These are phyloP conservation scores for Epithele typhae DNA, from an alignment of 768 basidiomycete species.

Conservation along the genomic window DNA sequence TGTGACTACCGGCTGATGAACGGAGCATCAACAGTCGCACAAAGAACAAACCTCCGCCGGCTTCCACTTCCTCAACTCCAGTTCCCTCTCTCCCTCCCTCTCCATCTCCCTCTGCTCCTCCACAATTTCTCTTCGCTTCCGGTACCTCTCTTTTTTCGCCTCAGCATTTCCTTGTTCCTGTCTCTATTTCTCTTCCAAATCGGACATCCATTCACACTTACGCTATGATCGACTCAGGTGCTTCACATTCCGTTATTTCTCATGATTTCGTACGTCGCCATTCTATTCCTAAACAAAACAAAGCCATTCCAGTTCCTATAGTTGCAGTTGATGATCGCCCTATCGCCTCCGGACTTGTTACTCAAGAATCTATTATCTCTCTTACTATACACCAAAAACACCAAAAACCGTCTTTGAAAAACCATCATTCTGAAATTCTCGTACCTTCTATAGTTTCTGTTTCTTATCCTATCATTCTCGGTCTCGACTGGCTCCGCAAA, in stretches of 20 bases:
- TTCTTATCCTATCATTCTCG: background rate
- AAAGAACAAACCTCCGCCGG: too few species aligned
- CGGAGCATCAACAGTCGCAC: too few species aligned
- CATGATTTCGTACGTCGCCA: constrained; percentile 27
- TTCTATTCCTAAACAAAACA: constrained; percentile 24
- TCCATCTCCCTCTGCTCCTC: background rate
- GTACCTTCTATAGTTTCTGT: constrained; percentile 27
- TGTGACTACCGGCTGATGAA: too few species aligned
- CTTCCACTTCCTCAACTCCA: too few species aligned
- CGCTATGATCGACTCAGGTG: constrained; percentile 34
- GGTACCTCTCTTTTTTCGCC: background rate
- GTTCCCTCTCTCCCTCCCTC: background rate
- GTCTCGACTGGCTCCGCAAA: background rate
- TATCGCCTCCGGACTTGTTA: constrained; percentile 34
- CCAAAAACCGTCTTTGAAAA: too few species aligned
- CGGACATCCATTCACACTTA: constrained; percentile 27
- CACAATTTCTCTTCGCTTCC: constrained; percentile 7
- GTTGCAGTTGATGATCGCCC: constrained; percentile 33
- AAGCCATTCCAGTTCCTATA: constrained; percentile 30
- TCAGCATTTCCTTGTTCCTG: constrained; percentile 19
- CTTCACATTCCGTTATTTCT: constrained; percentile 32
- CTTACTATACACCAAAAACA: too few species aligned
- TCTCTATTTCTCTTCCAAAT: constrained; percentile 25
- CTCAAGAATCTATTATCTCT: constrained; percentile 33
- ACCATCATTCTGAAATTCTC: constrained; percentile 25